Percentiles rank a stretch among this genome's conserved stretches.
phyloP scores from a whole-genome alignment of 1,284 basidiomycete genomes.

The Tilletia horrida region DNA sequence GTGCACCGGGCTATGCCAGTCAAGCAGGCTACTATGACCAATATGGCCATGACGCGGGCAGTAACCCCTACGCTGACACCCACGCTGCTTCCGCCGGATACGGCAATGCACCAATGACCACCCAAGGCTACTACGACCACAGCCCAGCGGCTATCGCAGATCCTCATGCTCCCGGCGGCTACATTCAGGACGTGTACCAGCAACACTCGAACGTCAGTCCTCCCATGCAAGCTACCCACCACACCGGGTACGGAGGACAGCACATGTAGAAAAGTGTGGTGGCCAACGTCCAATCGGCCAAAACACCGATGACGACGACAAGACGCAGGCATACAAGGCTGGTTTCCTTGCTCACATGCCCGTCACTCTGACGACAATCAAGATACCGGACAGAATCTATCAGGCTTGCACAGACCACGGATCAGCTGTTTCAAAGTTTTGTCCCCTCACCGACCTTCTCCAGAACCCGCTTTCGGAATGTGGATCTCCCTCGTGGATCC shows the following conservation, averaged over 20 bases:
- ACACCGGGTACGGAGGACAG: constrained; percentile 2
- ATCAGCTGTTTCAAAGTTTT: too few relatives aligned
- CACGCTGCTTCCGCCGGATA: constrained; percentile 11
- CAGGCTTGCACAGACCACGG: too few relatives aligned
- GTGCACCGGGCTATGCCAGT: neutral
- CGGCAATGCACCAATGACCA: neutral
- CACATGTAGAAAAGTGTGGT: neutral
- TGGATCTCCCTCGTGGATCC: too few relatives aligned
- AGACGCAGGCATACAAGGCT: too few relatives aligned
- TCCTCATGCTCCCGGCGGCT: neutral
- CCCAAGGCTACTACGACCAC: constrained; percentile 2
- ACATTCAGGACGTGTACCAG: constrained; percentile 14
- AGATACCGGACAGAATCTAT: too few relatives aligned
- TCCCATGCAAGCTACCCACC: constrained; percentile 10
- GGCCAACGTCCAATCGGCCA: neutral
- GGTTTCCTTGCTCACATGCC: too few relatives aligned
- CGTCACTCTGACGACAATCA: too few relatives aligned
- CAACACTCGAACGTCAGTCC: constrained; percentile 5
- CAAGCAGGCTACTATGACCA: constrained; percentile 21
- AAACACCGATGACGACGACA: too few relatives aligned
- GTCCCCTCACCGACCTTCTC: too few relatives aligned
- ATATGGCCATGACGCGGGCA: constrained; percentile 4
- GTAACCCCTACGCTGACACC: constrained; percentile 11
- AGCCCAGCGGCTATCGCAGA: neutral
- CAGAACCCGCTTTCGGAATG: too few relatives aligned